A percentile compares a stretch with the other conserved stretches of the same genome.
These are phyloP conservation scores for Candolleomyces eurysporus DNA, from an alignment of 768 basidiomycete genomes.

Conservation along the genomic window DNA sequence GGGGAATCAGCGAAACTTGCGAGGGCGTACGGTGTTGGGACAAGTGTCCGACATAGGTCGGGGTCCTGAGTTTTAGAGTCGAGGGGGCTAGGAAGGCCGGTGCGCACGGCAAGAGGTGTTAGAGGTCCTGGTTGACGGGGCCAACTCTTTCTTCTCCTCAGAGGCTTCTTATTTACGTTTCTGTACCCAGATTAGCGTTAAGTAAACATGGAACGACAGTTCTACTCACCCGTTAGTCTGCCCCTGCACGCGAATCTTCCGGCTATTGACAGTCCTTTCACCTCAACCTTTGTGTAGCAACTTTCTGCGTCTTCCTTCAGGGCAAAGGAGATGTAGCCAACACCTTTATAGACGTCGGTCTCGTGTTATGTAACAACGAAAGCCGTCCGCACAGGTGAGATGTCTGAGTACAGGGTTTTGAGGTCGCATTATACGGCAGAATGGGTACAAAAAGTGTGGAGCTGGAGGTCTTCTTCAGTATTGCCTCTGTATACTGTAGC, in stretches of 20 bases:
- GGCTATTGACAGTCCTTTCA: conserved; percentile 63
- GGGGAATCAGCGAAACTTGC: too few relatives aligned
- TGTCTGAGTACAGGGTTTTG: too few relatives aligned
- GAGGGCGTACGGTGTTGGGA: too few relatives aligned
- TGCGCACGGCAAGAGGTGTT: conserved; percentile 72
- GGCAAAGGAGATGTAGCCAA: too few relatives aligned
- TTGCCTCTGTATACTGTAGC: too few relatives aligned
- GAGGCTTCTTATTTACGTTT: conserved; percentile 39
- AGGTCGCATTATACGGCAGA: too few relatives aligned
- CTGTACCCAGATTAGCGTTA: conserved; percentile 3
- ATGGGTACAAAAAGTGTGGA: too few relatives aligned
- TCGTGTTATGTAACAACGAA: too few relatives aligned
- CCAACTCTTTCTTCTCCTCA: conserved; percentile 30
- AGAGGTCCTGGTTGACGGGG: conserved; percentile 17
- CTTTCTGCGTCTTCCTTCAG: conserved; percentile 75
- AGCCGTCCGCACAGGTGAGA: too few relatives aligned
- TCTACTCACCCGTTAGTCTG: conserved; percentile 65
- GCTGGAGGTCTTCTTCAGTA: too few relatives aligned
- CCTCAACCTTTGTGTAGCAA: conserved; percentile 62
- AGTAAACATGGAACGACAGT: neutral
- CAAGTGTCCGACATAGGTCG: too few relatives aligned
- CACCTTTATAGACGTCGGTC: too few relatives aligned
- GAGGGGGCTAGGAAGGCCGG: conserved; percentile 60
- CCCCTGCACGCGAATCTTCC: conserved; percentile 74
- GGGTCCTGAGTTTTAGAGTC: conserved; percentile 48